Base-by-base conservation (phyloP, 1,284 basidiomycete species). In the Kalmanozyma brasiliensis region DNA sequence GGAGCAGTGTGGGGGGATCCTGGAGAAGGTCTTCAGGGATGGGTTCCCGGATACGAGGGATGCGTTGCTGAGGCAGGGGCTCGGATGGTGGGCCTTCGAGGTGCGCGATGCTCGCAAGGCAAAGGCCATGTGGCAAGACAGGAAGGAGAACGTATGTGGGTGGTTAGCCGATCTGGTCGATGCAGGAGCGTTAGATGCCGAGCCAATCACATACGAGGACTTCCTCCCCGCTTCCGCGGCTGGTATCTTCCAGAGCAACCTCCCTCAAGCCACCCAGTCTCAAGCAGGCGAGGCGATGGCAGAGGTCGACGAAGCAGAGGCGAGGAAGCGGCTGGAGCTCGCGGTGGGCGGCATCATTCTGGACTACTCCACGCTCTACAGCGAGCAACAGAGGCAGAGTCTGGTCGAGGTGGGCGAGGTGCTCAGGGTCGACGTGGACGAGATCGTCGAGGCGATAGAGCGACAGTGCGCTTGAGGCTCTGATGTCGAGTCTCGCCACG, bases 181-280 rank as follows among this genome's bases (percentile, higher is more conserved):
- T 6, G 48, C 53, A 1, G 83, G 83, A 1, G 58, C 71, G 11
- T 74, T 84, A 19, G 59, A 51, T 1, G 77, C 70, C 33, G 73
- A 77, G 32, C 82, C 83, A 8, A 78, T 85, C 19, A 80, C 82
- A 8, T 85, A 84, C 59, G 84, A 85, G 57, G 84, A 84, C 56
- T 85, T 85, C 63, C 62, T 85, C 14, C 84, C 84, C 1, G 84
- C 83, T 3, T 81, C 77, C 3, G 84, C 84, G 8, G 84, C 84
- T 1, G 84, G 84, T 10, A 85, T 85, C 52, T 85, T 85, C 73
- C 82, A 82, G 55, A 81, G 78, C 29, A 85, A 85, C 17, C 52
- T 72, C 8, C 53, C 68, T 9, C 64, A 49, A 29, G 33, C 45
- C 8, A 16, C 45, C 14, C 16, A 19, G 14, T 26, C 42, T 11